Conservation (phyloP, 2,329 filamentous ascomycete genomes). For the Xylaria polymorpha region DNA sequence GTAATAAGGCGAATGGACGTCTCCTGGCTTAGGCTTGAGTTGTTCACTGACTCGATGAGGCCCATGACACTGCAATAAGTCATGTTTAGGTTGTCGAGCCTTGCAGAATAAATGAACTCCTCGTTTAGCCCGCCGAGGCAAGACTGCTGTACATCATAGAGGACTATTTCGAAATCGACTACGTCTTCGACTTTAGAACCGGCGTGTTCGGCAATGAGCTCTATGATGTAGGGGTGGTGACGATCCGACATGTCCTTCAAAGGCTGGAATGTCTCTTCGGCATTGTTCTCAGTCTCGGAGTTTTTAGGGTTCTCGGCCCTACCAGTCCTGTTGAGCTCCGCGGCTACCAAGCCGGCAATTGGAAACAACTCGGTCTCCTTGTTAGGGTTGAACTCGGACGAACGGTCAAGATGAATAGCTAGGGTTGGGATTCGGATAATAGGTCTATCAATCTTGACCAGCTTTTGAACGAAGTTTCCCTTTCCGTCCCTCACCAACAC, state of each 20-base stretch:
- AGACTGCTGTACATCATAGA: slow-evolving; percentile 94
- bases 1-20: slow-evolving; percentile 88
- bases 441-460: slow-evolving; percentile 91
- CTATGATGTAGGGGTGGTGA: slow-evolving; percentile 88
- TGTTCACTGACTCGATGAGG: slow-evolving; percentile 80
- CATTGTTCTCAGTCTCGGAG: slow-evolving; percentile 50
- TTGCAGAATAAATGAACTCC: slow-evolving; percentile 95
- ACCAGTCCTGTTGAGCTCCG: slow-evolving; percentile 84
- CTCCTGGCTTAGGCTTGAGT: slow-evolving; percentile 77
- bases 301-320: slow-evolving; percentile 58
- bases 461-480: slow-evolving; percentile 81
- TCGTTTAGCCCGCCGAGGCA: slow-evolving; percentile 90
- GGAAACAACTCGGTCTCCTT: slow-evolving; percentile 97
- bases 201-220: slow-evolving; percentile 84
- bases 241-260: slow-evolving; percentile 81
- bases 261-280: slow-evolving; percentile 73
- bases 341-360: slow-evolving; percentile 86
- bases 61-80: slow-evolving; percentile 91
- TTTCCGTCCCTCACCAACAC: slow-evolving; percentile 81
- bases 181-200: slow-evolving; percentile 77
- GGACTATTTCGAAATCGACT: slow-evolving; percentile 94
- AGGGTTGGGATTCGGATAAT: slow-evolving; percentile 92
- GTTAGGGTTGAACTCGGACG: slow-evolving; percentile 89
- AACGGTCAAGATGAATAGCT: slow-evolving; percentile 91
- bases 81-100: slow-evolving; percentile 96